These are phyloP conservation scores for Arachnomyces sp. DNA, from an alignment of 2,329 filamentous ascomycete genomes.

Conservation along the genomic window DNA sequence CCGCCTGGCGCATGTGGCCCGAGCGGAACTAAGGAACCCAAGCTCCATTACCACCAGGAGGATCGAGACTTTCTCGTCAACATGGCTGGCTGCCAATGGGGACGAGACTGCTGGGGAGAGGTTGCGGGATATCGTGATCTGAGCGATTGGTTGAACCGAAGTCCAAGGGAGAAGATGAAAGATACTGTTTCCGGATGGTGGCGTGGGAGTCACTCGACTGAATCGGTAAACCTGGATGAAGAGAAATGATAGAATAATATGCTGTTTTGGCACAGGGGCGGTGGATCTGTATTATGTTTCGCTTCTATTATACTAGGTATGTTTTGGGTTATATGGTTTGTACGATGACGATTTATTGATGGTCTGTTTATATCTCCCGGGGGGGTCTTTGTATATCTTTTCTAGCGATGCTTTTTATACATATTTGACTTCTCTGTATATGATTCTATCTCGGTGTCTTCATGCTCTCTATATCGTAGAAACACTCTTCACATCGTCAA, in stretches of 20 bases:
- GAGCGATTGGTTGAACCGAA: slow-evolving; percentile 82
- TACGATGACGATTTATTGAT: slow-evolving; percentile 13
- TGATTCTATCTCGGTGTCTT: too few relatives aligned
- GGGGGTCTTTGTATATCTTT: too few relatives aligned
- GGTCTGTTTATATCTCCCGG: too few relatives aligned
- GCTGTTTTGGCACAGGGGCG: too few relatives aligned
- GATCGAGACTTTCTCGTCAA: slow-evolving; percentile 93
- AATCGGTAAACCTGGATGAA: neutral
- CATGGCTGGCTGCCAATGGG: slow-evolving; percentile 97
- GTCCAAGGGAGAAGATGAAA: slow-evolving; percentile 61
- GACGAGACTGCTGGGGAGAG: slow-evolving; percentile 93
- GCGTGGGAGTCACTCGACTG: neutral
- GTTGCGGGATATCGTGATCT: slow-evolving; percentile 93
- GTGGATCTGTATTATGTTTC: too few relatives aligned
- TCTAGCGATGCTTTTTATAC: too few relatives aligned
- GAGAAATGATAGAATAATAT: too few relatives aligned
- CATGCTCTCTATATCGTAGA: too few relatives aligned
- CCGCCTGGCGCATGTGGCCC: slow-evolving; percentile 74
- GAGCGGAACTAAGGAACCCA: slow-evolving; percentile 46
- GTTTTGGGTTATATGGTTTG: slow-evolving; percentile 9
- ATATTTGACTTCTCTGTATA: too few relatives aligned
- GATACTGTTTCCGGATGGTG: slow-evolving; percentile 13
- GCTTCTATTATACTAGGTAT: slow-evolving; percentile 8
- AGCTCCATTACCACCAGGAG: slow-evolving; percentile 76
- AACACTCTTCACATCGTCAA: slow-evolving; percentile 15